A percentile compares a stretch with the other conserved stretches of the same genome.
These are phyloP conservation scores for Pachysandra terminalis DNA, from an alignment of 164 flowering plant genomes.

Conservation along the genomic window DNA sequence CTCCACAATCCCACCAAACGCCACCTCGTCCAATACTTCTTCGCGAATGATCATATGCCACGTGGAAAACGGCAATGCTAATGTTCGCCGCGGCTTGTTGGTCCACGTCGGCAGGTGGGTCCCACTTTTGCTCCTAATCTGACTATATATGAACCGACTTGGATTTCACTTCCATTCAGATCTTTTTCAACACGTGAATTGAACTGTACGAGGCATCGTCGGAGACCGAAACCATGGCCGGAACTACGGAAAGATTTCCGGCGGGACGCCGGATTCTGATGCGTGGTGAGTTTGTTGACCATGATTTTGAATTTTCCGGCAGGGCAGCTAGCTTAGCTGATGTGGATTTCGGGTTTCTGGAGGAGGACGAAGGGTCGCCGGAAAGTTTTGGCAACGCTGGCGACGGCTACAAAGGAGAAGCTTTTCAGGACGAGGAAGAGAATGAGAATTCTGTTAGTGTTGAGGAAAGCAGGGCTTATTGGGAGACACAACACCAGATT, in stretches of 20 bases:
- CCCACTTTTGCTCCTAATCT: not conserved
- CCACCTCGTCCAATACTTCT: no score
- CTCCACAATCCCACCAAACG: no score
- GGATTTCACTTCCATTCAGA: not conserved
- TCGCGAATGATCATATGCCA: no score
- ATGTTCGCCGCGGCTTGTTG: not conserved
- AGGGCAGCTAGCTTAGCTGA: not conserved
- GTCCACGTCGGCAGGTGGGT: not conserved
- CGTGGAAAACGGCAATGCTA: no score
- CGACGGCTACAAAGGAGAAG: slow-evolving; percentile 5
- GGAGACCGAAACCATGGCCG: not conserved
- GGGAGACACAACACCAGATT: slow-evolving; percentile 48
- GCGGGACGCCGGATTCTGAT: not conserved
- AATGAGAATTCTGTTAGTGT: slow-evolving; percentile 3
- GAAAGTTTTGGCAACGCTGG: slow-evolving; percentile 4
- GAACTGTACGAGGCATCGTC: no score
- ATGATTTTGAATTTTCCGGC: not conserved
- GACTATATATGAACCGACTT: not conserved
- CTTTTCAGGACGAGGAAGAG: slow-evolving; percentile 25
- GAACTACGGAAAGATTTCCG: not conserved
- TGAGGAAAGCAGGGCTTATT: slow-evolving; percentile 39
- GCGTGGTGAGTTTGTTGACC: not conserved
- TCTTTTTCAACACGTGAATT: not conserved
- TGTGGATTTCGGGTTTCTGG: slow-evolving; percentile 3
- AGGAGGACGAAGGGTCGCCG: slow-evolving; percentile 18